Conservation (phyloP, 176 grass and related monocot genomes). For the Lolium multiflorum region DNA sequence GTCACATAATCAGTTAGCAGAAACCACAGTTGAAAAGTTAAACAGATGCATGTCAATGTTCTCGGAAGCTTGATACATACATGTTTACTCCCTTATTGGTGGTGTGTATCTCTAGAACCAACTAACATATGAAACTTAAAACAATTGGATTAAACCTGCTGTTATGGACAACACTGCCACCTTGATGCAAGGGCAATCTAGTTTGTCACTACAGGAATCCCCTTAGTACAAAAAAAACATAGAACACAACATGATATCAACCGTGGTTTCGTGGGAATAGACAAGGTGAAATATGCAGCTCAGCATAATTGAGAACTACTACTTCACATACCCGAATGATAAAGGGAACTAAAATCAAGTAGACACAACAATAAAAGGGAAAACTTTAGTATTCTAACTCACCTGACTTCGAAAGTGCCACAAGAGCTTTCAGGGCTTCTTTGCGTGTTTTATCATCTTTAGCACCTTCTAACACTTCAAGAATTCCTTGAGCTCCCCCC, state of each 20-base stretch:
- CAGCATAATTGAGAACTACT: not conserved
- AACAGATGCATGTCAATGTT: not conserved
- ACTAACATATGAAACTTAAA: conserved; percentile 21
- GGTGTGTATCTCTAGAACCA: conserved; percentile 12
- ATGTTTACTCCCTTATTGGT: not conserved
- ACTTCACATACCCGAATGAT: not conserved
- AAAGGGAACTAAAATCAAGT: conserved; percentile 26
- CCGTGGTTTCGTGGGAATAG: not conserved
- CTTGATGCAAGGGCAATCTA: conserved; percentile 1
- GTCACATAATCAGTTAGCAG: conserved; percentile 22
- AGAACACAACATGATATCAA: conserved; percentile 11
- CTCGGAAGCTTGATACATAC: not conserved
- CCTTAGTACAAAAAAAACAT: conserved; percentile 24
- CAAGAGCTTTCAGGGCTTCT: conserved; percentile 75
- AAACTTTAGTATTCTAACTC: conserved; percentile 24
- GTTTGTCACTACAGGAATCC: not conserved
- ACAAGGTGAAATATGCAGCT: not conserved
- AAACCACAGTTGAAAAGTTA: conserved; percentile 12
- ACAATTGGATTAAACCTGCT: not conserved
- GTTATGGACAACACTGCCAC: not conserved
- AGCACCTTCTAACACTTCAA: conserved; percentile 78
- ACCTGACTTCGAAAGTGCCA: conserved; percentile 82
- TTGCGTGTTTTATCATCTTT: conserved; percentile 96
- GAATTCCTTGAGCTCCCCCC: conserved; percentile 82
- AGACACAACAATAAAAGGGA: not conserved